A percentile compares a stretch with the other conserved stretches of the same genome.
Conservation (phyloP, 1,284 basidiomycete species). For the Boletus albobrunnescens region DNA sequence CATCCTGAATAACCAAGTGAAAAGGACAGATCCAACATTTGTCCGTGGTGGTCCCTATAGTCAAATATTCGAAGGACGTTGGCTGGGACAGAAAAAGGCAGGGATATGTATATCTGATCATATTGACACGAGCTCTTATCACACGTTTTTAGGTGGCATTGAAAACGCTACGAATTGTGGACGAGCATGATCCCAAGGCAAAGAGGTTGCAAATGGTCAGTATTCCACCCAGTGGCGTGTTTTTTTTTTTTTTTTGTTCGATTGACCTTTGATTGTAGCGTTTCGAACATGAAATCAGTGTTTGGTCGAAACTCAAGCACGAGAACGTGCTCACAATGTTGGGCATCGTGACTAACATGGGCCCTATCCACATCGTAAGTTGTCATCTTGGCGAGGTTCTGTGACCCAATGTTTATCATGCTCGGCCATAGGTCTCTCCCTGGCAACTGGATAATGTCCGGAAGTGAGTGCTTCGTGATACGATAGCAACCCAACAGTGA, state of each 20-base stretch:
- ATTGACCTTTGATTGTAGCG: conserved; percentile 34
- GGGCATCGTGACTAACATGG: conserved; percentile 52
- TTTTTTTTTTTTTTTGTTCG: background rate
- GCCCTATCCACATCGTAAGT: conserved; percentile 45
- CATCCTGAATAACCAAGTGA: conserved; percentile 47
- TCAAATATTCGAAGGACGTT: conserved; percentile 49
- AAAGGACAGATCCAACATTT: conserved; percentile 32
- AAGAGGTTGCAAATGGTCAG: conserved; percentile 35
- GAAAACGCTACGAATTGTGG: conserved; percentile 47
- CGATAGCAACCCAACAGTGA: conserved; percentile 2
- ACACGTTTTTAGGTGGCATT: conserved; percentile 44
- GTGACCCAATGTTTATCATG: background rate
- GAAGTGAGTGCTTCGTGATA: conserved; percentile 33
- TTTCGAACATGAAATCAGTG: conserved; percentile 49
- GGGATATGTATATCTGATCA: background rate
- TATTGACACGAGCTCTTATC: background rate
- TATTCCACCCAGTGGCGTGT: background rate
- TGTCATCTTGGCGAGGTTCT: background rate
- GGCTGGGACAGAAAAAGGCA: conserved; percentile 50
- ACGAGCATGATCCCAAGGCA: conserved; percentile 38
- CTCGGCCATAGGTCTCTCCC: conserved; percentile 45
- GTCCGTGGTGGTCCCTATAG: conserved; percentile 48
- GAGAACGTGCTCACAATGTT: conserved; percentile 43
- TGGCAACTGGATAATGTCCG: conserved; percentile 58
- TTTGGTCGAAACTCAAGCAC: conserved; percentile 50